phyloP scores from a whole-genome alignment of 441 rosid genomes.

The Sinapis alba region DNA sequence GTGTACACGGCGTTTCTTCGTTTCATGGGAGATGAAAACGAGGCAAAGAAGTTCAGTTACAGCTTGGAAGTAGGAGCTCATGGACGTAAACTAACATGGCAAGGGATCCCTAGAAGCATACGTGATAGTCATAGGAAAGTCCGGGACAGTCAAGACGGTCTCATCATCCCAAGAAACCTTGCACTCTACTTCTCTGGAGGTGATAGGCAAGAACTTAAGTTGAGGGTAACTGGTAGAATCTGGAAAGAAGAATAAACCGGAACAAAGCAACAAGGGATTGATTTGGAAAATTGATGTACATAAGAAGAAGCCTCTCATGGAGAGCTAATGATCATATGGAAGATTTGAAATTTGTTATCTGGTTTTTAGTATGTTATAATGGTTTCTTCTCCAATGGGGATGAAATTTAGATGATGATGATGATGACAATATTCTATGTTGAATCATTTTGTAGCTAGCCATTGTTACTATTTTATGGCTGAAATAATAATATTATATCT shows the following conservation, averaged over 20 bases:
- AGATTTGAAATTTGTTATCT: constrained; percentile 34
- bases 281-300: constrained; percentile 32
- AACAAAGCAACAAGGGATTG: neutral
- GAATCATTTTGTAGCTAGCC: constrained; percentile 35
- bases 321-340: constrained; percentile 31
- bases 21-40: constrained; percentile 87
- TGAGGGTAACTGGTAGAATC: constrained; percentile 80
- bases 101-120: constrained; percentile 87
- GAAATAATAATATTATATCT: constrained; percentile 26
- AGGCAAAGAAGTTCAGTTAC: constrained; percentile 80
- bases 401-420: constrained; percentile 28
- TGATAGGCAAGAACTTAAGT: constrained; percentile 76
- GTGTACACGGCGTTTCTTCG: constrained; percentile 92
- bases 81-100: constrained; percentile 81
- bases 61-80: constrained; percentile 85
- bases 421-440: constrained; percentile 29
- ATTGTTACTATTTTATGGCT: constrained; percentile 21
- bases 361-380: constrained; percentile 11
- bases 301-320: constrained; percentile 29
- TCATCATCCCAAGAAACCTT: constrained; percentile 72
- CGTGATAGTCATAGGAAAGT: constrained; percentile 86
- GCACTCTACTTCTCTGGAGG: constrained; percentile 89
- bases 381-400: constrained; percentile 33
- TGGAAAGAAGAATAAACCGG: constrained; percentile 66
- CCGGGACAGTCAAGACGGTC: constrained; percentile 86